phyloP scores from a whole-genome alignment of 1,139 yeast genomes.

The Diutina pseudorugosa region DNA sequence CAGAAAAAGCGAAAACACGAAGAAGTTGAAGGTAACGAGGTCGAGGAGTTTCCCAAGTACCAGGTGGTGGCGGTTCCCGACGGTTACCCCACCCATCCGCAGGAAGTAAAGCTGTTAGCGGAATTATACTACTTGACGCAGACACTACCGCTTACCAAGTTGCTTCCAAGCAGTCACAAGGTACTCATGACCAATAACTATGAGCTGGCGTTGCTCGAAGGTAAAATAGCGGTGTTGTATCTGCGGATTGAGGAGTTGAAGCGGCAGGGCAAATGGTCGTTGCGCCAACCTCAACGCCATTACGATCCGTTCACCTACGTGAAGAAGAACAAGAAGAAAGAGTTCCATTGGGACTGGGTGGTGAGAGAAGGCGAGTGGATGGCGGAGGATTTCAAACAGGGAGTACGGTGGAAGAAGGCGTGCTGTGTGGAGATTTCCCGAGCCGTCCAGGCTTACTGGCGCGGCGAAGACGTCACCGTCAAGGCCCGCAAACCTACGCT shows the following conservation, averaged over 20 bases:
- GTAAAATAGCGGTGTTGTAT: constrained; percentile 83
- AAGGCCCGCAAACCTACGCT: constrained; percentile 16
- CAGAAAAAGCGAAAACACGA: not conserved
- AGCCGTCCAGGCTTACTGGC: constrained; percentile 71
- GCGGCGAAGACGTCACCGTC: constrained; percentile 58
- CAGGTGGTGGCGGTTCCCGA: constrained; percentile 32
- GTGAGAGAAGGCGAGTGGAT: constrained; percentile 81
- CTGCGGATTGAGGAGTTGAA: constrained; percentile 88
- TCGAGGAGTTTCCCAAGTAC: constrained; percentile 18
- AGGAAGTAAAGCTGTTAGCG: constrained; percentile 53
- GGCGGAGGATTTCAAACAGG: constrained; percentile 69
- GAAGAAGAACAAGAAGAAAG: constrained; percentile 17
- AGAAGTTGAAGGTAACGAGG: not conserved
- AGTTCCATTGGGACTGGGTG: constrained; percentile 60
- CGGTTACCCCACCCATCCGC: constrained; percentile 30
- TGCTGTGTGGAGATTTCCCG: constrained; percentile 60
- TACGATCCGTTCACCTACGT: constrained; percentile 49
- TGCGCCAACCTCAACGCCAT: constrained; percentile 69
- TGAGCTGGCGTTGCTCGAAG: constrained; percentile 82
- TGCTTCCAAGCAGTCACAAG: constrained; percentile 79
- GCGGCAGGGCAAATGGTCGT: constrained; percentile 81
- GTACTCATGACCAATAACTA: constrained; percentile 74
- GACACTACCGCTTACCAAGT: constrained; percentile 69
- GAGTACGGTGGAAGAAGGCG: constrained; percentile 53
- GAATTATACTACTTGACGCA: constrained; percentile 83